Percentiles rank a stretch among this genome's conserved stretches.
Conservation (phyloP, 179 eudicot species). For the Vitellaria paradoxa region DNA sequence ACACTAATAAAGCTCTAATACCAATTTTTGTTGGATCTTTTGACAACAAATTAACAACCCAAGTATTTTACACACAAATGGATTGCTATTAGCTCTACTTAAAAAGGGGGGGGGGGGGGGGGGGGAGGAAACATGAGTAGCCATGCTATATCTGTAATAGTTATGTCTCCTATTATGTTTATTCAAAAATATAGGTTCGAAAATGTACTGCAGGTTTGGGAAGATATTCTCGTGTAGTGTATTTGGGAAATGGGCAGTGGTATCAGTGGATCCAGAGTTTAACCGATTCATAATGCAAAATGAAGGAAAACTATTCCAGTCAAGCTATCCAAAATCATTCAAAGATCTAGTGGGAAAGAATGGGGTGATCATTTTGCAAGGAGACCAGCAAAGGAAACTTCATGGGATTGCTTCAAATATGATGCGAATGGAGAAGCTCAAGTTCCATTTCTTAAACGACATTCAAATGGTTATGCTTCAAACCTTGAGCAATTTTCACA, state of each 20-base stretch:
- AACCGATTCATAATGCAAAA: conserved; percentile 54
- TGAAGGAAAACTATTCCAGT: conserved; percentile 49
- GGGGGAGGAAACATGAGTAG: no score
- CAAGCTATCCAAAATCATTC: conserved; percentile 55
- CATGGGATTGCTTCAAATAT: conserved; percentile 51
- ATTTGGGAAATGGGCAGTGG: conserved; percentile 52
- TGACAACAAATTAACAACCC: no score
- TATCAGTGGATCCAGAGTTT: conserved; percentile 46
- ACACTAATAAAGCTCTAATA: no score
- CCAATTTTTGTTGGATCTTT: no score
- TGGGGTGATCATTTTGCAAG: conserved; percentile 53
- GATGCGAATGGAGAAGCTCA: conserved; percentile 53
- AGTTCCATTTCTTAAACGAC: conserved; percentile 41
- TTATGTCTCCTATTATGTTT: no score
- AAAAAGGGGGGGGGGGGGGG: no score
- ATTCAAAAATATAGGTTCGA: no score
- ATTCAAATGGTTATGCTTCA: conserved; percentile 39
- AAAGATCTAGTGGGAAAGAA: conserved; percentile 52
- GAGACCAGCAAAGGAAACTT: conserved; percentile 50
- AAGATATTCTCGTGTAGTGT: conserved; percentile 51
- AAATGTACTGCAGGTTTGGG: conserved; percentile 36
- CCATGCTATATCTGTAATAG: no score
- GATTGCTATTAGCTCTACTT: no score
- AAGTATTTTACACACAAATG: no score
- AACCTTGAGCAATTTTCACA: conserved; percentile 21